Evolutionary conservation across 257 asterid genomes (phyloP).

Genomic region (Lavandula angustifolia): DNA sequence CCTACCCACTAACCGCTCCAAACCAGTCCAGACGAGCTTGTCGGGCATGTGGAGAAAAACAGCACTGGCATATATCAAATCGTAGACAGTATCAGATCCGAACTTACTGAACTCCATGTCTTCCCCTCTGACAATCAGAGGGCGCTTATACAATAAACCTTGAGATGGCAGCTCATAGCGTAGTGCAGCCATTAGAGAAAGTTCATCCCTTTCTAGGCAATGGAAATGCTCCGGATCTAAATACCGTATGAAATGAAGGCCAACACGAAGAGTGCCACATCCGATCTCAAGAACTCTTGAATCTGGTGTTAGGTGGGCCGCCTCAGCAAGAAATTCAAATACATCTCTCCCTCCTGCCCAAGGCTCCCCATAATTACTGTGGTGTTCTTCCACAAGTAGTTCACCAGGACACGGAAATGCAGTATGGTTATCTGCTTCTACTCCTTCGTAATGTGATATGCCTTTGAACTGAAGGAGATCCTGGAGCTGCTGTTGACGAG

Average conservation of each 20-base stretch:
- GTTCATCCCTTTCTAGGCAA: constrained; percentile 95
- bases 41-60: constrained; percentile 96
- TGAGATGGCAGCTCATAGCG: constrained; percentile 93
- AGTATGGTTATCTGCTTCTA: constrained; percentile 77
- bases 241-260: constrained; percentile 81
- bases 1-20: constrained; percentile 63
- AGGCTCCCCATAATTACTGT: constrained; percentile 97
- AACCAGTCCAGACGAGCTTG: constrained; percentile 83
- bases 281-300: constrained; percentile 91
- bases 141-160: constrained; percentile 79
- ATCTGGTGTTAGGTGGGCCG: constrained; percentile 50
- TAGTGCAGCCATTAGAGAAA: constrained; percentile 88
- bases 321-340: constrained; percentile 80
- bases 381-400: constrained; percentile 90
- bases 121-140: constrained; percentile 80
- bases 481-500: constrained; percentile 87
- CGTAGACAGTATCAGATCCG: constrained; percentile 55
- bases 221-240: constrained; percentile 67
- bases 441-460: constrained; percentile 87
- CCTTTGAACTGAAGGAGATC: constrained; percentile 86
- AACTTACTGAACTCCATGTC: constrained; percentile 89
- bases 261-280: constrained; percentile 98
- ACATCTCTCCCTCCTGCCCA: constrained; percentile 99
- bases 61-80: constrained; percentile 88
- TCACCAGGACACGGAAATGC: constrained; percentile 91